Evolutionary conservation across 495 filamentous ascomycete genomes (phyloP).

Genomic region (Thozetella sp.): DNA sequence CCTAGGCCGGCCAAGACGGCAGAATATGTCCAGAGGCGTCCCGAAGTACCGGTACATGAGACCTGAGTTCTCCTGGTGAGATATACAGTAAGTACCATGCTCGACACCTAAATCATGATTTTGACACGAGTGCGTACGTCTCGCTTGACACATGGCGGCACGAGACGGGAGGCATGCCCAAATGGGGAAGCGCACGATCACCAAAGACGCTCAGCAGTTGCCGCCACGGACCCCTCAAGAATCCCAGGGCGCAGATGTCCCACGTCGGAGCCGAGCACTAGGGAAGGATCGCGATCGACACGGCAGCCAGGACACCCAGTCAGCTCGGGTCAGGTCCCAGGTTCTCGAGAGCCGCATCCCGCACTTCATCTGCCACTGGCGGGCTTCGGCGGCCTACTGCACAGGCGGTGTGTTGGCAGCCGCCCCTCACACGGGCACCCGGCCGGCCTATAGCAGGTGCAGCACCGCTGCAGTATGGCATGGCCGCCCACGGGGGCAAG

Average conservation of each 20-base stretch:
- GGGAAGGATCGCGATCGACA: not conserved
- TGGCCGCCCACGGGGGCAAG: no score
- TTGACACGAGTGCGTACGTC: no score
- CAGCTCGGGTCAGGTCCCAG: not conserved
- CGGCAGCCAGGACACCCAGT: not conserved
- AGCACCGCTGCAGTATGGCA: not conserved
- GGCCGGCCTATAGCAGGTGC: not conserved
- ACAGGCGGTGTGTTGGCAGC: not conserved
- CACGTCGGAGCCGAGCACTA: not conserved
- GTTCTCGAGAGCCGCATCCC: conserved; percentile 1
- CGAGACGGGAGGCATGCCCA: not conserved
- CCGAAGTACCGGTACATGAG: not conserved
- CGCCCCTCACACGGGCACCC: not conserved
- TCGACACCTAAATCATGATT: no score
- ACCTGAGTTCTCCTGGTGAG: not conserved
- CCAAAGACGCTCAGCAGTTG: not conserved
- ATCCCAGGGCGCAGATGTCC: not conserved
- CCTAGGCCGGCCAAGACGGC: not conserved
- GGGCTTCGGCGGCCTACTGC: not conserved
- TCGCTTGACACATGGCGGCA: not conserved
- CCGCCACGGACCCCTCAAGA: no score
- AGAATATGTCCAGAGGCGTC: not conserved
- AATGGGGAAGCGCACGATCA: not conserved
- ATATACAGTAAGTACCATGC: not conserved
- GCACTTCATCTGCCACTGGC: not conserved